Evolutionary conservation across 2,329 filamentous ascomycete genomes (phyloP).

Genomic region (Aspergillus flavus): DNA sequence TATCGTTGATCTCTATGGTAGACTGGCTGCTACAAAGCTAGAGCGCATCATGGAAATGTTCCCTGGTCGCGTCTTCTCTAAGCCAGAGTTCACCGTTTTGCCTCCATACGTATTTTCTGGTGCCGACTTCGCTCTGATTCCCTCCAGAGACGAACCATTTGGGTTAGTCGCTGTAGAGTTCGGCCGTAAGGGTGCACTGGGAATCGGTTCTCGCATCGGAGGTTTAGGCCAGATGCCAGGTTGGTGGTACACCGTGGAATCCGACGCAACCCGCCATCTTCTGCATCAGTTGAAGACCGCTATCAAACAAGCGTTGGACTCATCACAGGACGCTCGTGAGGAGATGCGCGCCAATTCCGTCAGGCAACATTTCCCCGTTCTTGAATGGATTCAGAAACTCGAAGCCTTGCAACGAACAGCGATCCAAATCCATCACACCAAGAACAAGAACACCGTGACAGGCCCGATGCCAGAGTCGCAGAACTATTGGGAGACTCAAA

Average conservation of each 20-base stretch:
- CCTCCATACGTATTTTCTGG: conserved; percentile 69
- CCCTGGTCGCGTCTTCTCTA: conserved; percentile 66
- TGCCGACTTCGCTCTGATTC: conserved; percentile 69
- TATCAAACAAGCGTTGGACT: conserved; percentile 63
- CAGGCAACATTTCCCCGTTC: conserved; percentile 68
- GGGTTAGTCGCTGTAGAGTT: conserved; percentile 71
- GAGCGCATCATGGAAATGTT: conserved; percentile 66
- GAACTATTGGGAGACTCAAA: conserved; percentile 46
- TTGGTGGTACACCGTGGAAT: conserved; percentile 72
- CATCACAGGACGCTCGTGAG: conserved; percentile 57
- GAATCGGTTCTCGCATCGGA: conserved; percentile 67
- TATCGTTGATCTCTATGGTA: conserved; percentile 68
- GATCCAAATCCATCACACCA: conserved; percentile 60
- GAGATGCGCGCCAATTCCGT: conserved; percentile 67
- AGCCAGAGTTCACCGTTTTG: conserved; percentile 67
- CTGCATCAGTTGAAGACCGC: conserved; percentile 67
- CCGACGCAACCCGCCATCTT: conserved; percentile 63
- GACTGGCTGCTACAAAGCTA: conserved; percentile 69
- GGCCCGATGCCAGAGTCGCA: conserved; percentile 28
- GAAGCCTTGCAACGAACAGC: conserved; percentile 63
- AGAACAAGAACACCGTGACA: conserved; percentile 32
- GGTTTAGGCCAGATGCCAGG: conserved; percentile 71
- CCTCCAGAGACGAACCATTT: conserved; percentile 69
- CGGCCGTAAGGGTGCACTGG: conserved; percentile 67
- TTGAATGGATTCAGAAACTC: conserved; percentile 67